Evolutionary conservation across 1,139 yeast species (phyloP).

Genomic region (Kodamaea arcana): DNA sequence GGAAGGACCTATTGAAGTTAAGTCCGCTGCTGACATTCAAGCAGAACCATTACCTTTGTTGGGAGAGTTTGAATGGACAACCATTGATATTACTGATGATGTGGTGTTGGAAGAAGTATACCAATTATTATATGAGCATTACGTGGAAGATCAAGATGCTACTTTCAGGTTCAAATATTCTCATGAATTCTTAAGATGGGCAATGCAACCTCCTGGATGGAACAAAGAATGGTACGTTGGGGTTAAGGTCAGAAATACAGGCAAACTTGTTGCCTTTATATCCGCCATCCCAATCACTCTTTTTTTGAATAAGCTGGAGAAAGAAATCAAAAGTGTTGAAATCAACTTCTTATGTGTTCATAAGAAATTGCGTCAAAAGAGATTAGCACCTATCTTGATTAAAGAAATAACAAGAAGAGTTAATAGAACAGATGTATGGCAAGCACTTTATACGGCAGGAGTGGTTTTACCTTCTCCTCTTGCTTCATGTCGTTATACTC

Average conservation of each 20-base stretch:
- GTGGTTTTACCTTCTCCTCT: conserved; percentile 87
- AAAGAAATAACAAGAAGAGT: conserved; percentile 93
- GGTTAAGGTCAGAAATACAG: conserved; percentile 74
- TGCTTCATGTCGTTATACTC: conserved; percentile 87
- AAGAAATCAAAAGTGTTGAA: conserved; percentile 65
- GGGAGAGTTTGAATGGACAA: conserved; percentile 83
- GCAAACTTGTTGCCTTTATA: conserved; percentile 84
- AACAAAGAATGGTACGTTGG: conserved; percentile 87
- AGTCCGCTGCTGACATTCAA: conserved; percentile 70
- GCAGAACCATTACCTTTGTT: conserved; percentile 66
- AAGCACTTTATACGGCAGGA: conserved; percentile 94
- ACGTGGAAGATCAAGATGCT: conserved; percentile 92
- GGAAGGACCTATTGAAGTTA: conserved; percentile 84
- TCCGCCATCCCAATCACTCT: conserved; percentile 82
- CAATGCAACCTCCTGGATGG: conserved; percentile 94
- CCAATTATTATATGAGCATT: conserved; percentile 76
- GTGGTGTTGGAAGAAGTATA: conserved; percentile 71
- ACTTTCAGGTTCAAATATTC: conserved; percentile 89
- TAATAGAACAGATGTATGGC: conserved; percentile 83
- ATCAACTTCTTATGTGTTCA: conserved; percentile 93
- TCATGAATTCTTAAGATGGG: conserved; percentile 85
- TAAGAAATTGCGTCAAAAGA: conserved; percentile 86
- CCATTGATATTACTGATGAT: conserved; percentile 60
- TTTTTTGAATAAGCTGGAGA: conserved; percentile 51
- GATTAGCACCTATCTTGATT: conserved; percentile 90